Conservation (phyloP, 768 basidiomycete species). For the Collybiopsis confluens region DNA sequence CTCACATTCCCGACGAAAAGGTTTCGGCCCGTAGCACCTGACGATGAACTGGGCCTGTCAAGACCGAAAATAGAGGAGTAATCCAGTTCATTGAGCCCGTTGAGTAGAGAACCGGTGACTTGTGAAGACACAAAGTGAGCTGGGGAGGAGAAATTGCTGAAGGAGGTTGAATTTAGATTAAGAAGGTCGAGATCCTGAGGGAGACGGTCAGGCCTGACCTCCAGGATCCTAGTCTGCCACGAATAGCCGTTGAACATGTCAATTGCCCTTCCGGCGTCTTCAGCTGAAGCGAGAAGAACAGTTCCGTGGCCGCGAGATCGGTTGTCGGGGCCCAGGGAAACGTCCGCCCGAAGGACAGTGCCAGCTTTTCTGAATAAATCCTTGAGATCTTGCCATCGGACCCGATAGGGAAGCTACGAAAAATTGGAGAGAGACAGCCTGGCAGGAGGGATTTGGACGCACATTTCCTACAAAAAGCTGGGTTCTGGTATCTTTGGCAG, state of each 20-base stretch:
- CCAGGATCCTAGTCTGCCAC: conserved; percentile 93
- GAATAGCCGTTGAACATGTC: conserved; percentile 95
- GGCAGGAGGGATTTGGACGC: conserved; percentile 24
- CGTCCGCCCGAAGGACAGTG: conserved; percentile 77
- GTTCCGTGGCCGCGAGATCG: conserved; percentile 92
- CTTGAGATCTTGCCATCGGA: conserved; percentile 99
- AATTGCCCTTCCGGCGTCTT: conserved; percentile 91
- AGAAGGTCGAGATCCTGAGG: conserved; percentile 54
- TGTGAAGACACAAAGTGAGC: conserved; percentile 9
- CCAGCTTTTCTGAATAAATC: conserved; percentile 96
- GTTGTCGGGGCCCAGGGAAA: conserved; percentile 82
- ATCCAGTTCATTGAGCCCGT: conserved; percentile 21
- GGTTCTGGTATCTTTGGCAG: conserved; percentile 80
- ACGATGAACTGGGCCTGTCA: conserved; percentile 18
- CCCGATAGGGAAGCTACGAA: conserved; percentile 84
- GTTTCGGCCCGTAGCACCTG: conserved; percentile 37
- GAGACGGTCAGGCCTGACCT: conserved; percentile 86
- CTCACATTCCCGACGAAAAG: conserved; percentile 89
- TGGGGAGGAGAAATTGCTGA: conserved; percentile 8
- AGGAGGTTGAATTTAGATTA: conserved; percentile 11
- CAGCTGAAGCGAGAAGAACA: conserved; percentile 89
- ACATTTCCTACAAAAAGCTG: conserved; percentile 98
- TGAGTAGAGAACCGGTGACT: conserved; percentile 7
- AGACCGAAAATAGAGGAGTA: conserved; percentile 12
- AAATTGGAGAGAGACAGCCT: conserved; percentile 4